phyloP scores from a whole-genome alignment of 768 basidiomycete species.

The Amanita subjunquillea region DNA sequence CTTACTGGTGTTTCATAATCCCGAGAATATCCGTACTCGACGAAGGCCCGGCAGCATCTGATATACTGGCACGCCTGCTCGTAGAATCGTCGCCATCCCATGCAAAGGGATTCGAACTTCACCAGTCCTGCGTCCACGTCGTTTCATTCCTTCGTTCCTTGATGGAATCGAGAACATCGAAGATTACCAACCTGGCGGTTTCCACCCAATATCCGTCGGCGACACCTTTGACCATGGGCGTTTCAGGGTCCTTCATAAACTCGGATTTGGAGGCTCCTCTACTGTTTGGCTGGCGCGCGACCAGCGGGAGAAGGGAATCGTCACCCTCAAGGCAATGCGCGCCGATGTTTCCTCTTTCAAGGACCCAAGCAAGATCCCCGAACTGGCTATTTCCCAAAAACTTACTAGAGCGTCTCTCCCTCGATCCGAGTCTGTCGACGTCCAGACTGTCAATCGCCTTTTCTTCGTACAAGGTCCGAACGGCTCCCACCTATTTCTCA shows the following conservation, averaged over 20 bases:
- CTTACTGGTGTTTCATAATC: no score
- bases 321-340: constrained; percentile 10
- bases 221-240: constrained; percentile 34
- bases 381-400: constrained; percentile 14
- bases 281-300: constrained; percentile 28
- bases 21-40: no score
- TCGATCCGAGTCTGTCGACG: constrained; percentile 13
- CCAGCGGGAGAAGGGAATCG: constrained; percentile 12
- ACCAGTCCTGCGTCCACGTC: no score
- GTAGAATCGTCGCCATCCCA: no score
- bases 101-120: no score
- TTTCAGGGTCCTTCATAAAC: constrained; percentile 37
- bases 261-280: constrained; percentile 35
- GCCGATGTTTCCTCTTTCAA: background rate
- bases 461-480: constrained; percentile 38
- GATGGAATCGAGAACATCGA: constrained; percentile 31
- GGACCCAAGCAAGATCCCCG: background rate
- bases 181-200: constrained; percentile 40
- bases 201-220: constrained; percentile 40
- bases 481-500: constrained; percentile 39
- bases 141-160: constrained; percentile 14
- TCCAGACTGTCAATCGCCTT: constrained; percentile 28
- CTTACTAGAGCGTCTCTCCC: constrained; percentile 17
- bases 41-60: no score
- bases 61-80: no score